Percentiles rank a stretch among this genome's conserved stretches.
Conservation (phyloP, 2,329 filamentous ascomycete species). For the Diplocarpon mali region DNA sequence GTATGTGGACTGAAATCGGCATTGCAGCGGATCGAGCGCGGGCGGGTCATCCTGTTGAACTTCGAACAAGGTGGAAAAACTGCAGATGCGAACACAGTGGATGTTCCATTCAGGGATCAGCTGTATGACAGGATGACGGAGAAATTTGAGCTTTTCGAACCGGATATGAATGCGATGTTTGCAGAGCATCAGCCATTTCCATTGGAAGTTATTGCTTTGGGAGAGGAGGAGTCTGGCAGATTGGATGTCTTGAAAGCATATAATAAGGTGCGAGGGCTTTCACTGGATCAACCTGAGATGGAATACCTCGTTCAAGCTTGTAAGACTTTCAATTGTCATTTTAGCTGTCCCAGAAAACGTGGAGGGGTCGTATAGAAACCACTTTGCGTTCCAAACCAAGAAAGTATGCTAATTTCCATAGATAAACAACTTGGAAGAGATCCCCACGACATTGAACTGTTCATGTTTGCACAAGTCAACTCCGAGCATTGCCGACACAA, state of each 20-base stretch:
- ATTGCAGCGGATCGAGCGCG: constrained; percentile 74
- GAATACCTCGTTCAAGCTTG: constrained; percentile 82
- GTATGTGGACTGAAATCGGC: constrained; percentile 70
- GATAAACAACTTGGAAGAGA: constrained; percentile 49
- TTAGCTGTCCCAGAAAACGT: not conserved
- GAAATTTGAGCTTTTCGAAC: constrained; percentile 54
- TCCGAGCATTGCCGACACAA: constrained; percentile 79
- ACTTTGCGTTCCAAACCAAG: not conserved
- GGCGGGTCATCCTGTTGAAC: constrained; percentile 61
- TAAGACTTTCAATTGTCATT: not conserved
- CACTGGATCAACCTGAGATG: constrained; percentile 80
- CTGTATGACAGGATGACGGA: constrained; percentile 96
- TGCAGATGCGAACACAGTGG: constrained; percentile 23
- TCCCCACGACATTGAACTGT: constrained; percentile 78
- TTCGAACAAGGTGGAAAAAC: constrained; percentile 41
- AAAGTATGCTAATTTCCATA: not conserved
- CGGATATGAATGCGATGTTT: constrained; percentile 69
- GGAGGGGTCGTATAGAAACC: not conserved
- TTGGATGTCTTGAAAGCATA: constrained; percentile 67
- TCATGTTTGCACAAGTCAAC: constrained; percentile 99
- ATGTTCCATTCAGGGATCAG: constrained; percentile 53
- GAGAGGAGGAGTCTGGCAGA: constrained; percentile 51
- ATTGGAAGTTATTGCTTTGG: constrained; percentile 67
- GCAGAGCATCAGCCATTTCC: constrained; percentile 50
- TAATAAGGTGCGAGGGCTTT: constrained; percentile 74